Conservation (phyloP, 2,329 filamentous ascomycete genomes). For the Fusarium brachygibbosum region DNA sequence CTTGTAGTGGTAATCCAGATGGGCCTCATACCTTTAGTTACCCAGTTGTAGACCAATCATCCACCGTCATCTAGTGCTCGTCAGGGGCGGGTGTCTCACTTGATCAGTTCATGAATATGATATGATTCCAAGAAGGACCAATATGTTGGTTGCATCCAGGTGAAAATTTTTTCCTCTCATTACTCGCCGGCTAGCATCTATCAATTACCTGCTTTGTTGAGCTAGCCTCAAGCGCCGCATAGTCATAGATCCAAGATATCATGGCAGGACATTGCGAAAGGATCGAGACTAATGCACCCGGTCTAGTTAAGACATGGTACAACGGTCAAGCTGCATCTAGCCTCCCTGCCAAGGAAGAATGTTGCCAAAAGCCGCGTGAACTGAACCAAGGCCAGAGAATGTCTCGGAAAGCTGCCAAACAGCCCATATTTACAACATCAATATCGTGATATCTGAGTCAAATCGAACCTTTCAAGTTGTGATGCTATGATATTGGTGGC, state of each 20-base stretch:
- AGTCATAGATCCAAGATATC: not conserved
- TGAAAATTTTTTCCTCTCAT: not conserved
- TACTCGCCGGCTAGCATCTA: not conserved
- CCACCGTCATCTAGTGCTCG: not conserved
- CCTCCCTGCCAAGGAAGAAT: not conserved
- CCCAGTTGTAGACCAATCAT: not conserved
- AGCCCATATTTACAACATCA: too few species aligned
- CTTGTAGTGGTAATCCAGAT: not conserved
- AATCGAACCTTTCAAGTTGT: not conserved
- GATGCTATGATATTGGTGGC: too few species aligned
- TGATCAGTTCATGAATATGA: not conserved
- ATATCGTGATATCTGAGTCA: not conserved
- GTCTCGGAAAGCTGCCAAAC: not conserved
- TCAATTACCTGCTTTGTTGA: not conserved
- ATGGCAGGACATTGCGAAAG: too few species aligned
- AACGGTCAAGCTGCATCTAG: not conserved
- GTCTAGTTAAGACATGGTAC: too few species aligned
- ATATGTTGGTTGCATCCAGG: not conserved
- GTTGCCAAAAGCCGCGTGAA: fast-evolving
- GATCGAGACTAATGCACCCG: not conserved
- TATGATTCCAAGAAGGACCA: not conserved
- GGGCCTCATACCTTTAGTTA: not conserved
- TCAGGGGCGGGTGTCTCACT: not conserved
- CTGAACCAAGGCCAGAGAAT: not conserved
- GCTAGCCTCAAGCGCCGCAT: not conserved